A percentile compares a stretch with the other conserved stretches of the same genome.
phyloP scores from a whole-genome alignment of 2,329 filamentous ascomycete genomes.

The Hypoxylon sp. region DNA sequence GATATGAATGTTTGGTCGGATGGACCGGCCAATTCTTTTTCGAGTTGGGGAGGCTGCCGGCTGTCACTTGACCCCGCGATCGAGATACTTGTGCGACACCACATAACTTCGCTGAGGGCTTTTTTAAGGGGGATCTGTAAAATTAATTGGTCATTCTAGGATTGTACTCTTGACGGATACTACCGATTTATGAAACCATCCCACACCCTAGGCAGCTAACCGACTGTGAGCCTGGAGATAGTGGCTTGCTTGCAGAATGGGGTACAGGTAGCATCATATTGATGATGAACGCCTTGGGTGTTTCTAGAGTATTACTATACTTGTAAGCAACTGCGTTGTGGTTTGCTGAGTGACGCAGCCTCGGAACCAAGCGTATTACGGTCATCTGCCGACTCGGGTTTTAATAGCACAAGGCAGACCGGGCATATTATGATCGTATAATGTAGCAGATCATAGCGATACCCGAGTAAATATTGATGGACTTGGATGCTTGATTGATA shows the following conservation, averaged over 20 bases:
- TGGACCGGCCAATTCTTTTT: conserved; percentile 15
- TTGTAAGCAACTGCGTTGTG: conserved; percentile 1
- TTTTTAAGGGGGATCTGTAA: no score
- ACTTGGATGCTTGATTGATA: conserved; percentile 1
- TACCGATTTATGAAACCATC: no score
- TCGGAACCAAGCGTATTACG: conserved; percentile 10
- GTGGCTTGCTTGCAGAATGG: conserved; percentile 2
- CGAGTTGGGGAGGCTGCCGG: conserved; percentile 3
- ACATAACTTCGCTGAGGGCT: neutral
- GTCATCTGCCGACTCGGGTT: conserved; percentile 10
- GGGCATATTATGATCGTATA: neutral
- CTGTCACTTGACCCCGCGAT: conserved; percentile 18
- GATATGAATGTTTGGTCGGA: conserved; percentile 7
- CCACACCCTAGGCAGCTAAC: conserved; percentile 9
- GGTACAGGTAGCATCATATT: conserved; percentile 5
- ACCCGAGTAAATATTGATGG: neutral
- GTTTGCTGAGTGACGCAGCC: conserved; percentile 19
- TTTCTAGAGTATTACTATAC: conserved; percentile 14
- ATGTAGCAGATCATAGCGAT: conserved; percentile 3
- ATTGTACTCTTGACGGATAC: no score
- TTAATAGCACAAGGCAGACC: neutral
- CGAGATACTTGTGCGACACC: conserved; percentile 2
- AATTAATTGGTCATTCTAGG: conserved; percentile 21
- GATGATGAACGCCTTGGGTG: neutral
- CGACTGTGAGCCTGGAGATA: neutral